Evolutionary conservation across 2,329 filamentous ascomycete species (phyloP), one percentile per base, ranked within the genome.

Genomic region (Colletotrichum spinosum): DNA sequence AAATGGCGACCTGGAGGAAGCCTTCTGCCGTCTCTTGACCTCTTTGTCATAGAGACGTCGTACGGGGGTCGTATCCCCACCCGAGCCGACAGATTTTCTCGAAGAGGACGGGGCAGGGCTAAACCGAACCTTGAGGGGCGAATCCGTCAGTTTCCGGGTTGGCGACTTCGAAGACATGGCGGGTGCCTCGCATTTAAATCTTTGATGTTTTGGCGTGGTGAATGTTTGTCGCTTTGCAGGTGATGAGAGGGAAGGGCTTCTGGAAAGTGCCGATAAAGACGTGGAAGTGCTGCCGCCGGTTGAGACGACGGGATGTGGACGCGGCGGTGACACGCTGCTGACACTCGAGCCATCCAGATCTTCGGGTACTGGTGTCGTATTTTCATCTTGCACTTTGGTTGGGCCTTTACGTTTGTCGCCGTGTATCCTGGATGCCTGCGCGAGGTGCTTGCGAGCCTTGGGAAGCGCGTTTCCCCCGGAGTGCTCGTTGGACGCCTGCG

Each of bases 41-140:
- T 50, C 17, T 25, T 53, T 39, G n/a, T 17, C 15, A 15, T 62
- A 66, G 8, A 66, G 52, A 13, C 50, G 48, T 34, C 63, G 52
- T 46, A 53, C 35, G 13, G 63, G 63, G 9, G 63, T 66, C 6
- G 17, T 63, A 6, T 44, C 45, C 34, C 63, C 45, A 44, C 56
- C 63, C 6, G 52, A 41, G 15, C 63, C 63, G 9, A 48, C 41
- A 12, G 46, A 56, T 15, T 45, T 51, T 11, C 38, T 37, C 34
- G 48, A 33, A 2, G 58, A 56, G 8, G 59, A 49, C 8, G 63
- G 63, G 10, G 54, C 37, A 12, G 63, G 57, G 10, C 41, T 57
- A 59, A 57, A 66, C n/a, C 63, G 58, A 5, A 66, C 42, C 17
- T 53, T 66, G 11, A 46, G 58, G 10, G 48, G 41, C 4, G 63